Evolutionary conservation across 495 filamentous ascomycete species (phyloP).

Genomic region (Hypoxylon trugodes): DNA sequence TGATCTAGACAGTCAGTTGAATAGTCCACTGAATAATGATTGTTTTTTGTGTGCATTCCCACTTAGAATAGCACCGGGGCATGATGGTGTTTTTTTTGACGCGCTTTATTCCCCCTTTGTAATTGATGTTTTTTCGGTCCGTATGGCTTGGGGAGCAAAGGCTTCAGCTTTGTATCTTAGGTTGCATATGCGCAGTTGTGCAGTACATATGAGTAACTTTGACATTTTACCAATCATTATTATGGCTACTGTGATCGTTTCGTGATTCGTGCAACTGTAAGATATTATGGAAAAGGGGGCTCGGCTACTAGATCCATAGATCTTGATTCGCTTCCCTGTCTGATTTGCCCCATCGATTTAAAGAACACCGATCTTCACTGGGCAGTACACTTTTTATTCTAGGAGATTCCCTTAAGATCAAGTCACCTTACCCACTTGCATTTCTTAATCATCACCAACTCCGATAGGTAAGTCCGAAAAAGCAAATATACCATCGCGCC

Average conservation of each 20-base stretch:
- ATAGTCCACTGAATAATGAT: constrained; percentile 35
- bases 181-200: constrained; percentile 35
- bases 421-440: no score
- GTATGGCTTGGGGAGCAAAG: constrained; percentile 10
- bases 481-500: no score
- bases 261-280: neutral
- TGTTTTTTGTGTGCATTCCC: constrained; percentile 24
- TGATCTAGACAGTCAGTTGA: constrained; percentile 40
- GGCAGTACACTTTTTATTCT: no score
- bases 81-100: constrained; percentile 26
- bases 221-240: constrained; percentile 3
- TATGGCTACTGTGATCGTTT: neutral
- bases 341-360: no score
- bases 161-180: constrained; percentile 40
- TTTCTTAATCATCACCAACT: no score
- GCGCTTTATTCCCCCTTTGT: constrained; percentile 38
- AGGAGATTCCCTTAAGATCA: no score
- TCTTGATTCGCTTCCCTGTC: no score
- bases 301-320: no score
- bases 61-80: constrained; percentile 20
- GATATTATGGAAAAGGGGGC: neutral
- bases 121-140: constrained; percentile 33
- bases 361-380: no score
- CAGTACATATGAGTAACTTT: constrained; percentile 38
- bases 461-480: no score